A percentile compares a stretch with the other conserved stretches of the same genome.
Conservation (phyloP, 306 rosid species). For the Prunus salicina region DNA sequence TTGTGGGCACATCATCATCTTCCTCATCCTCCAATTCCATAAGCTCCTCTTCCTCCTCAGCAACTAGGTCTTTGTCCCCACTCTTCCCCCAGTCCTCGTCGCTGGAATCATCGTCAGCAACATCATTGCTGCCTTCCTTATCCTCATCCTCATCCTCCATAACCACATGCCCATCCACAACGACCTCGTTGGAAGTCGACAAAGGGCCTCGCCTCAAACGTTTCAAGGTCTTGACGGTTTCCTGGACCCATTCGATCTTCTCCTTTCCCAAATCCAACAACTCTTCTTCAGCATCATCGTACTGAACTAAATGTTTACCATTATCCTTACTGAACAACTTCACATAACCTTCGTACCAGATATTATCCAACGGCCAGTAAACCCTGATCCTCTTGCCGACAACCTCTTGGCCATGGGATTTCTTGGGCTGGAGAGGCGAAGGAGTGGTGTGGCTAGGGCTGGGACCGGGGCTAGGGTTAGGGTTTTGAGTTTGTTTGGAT, state of each 20-base stretch:
- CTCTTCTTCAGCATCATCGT: slow-evolving; percentile 80
- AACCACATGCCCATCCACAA: slow-evolving; percentile 18
- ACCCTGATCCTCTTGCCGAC: slow-evolving; percentile 74
- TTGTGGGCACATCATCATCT: slow-evolving; percentile 27
- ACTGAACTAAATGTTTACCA: slow-evolving; percentile 55
- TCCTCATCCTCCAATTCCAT: slow-evolving; percentile 38
- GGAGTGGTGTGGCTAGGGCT: slow-evolving; percentile 44
- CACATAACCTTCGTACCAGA: slow-evolving; percentile 80
- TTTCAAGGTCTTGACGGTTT: slow-evolving; percentile 35
- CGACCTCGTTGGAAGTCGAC: not conserved
- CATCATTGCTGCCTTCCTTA: slow-evolving; percentile 23
- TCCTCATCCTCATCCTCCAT: slow-evolving; percentile 20
- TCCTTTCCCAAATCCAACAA: slow-evolving; percentile 50
- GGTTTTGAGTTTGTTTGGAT: slow-evolving; percentile 20
- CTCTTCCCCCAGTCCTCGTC: slow-evolving; percentile 81
- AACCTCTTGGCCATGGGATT: slow-evolving; percentile 36
- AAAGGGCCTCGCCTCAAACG: slow-evolving; percentile 45
- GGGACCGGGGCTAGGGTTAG: slow-evolving; percentile 18
- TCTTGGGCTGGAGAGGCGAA: slow-evolving; percentile 44
- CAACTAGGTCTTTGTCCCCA: slow-evolving; percentile 33
- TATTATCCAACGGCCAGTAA: slow-evolving; percentile 72
- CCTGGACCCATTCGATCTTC: slow-evolving; percentile 63
- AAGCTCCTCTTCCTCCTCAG: slow-evolving; percentile 48
- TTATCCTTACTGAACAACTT: slow-evolving; percentile 41
- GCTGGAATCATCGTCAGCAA: slow-evolving; percentile 51